phyloP scores from a whole-genome alignment of 2,329 filamentous ascomycete species.

The Fusarium lyarnte region DNA sequence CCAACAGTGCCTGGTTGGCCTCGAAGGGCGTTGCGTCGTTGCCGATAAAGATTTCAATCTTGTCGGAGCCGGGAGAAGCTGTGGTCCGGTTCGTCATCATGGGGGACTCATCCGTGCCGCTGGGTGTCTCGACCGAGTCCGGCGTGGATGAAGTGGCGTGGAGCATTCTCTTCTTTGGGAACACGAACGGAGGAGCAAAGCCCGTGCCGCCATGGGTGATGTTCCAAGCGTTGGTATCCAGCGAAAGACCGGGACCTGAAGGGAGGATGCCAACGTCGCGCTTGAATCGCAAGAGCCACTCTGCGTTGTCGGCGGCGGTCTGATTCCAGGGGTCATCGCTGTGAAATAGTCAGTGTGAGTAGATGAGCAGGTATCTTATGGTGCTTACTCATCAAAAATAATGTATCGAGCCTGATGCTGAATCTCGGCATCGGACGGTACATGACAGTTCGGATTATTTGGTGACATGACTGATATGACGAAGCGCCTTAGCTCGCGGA shows the following conservation, averaged over 20 bases:
- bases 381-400: not conserved
- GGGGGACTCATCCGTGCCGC: too few species aligned
- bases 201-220: not conserved
- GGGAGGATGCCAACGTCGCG: not conserved
- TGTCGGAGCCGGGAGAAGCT: not conserved
- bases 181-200: not conserved
- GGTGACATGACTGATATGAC: not conserved
- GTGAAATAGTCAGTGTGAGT: not conserved
- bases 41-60: not conserved
- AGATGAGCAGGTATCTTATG: accelerated
- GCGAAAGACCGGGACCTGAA: accelerated
- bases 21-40: not conserved
- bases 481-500: not conserved
- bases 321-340: not conserved
- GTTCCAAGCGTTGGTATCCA: not conserved
- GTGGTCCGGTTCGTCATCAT: not conserved
- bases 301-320: not conserved
- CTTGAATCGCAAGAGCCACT: not conserved
- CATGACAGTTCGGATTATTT: not conserved
- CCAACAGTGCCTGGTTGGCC: not conserved
- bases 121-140: not conserved
- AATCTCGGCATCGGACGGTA: not conserved
- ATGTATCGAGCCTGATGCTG: not conserved
- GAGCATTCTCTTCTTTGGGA: not conserved
- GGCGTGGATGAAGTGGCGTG: not conserved